Conservation (phyloP, 768 basidiomycete genomes). For the Boletus patriciae region DNA sequence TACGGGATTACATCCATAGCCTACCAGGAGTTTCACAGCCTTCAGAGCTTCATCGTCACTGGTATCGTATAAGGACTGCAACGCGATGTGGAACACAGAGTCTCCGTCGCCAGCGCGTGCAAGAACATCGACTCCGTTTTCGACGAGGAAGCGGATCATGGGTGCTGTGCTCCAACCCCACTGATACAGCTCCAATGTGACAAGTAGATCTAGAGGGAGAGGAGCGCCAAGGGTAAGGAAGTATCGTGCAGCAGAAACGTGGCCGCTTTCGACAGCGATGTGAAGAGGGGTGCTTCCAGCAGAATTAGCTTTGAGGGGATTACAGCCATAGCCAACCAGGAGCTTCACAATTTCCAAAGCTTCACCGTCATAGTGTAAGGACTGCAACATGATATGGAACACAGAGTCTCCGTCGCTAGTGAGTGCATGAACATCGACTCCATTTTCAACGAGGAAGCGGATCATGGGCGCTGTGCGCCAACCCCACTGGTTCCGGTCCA, state of each 20-base stretch:
- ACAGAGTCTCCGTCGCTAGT: background rate
- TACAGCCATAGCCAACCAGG: background rate
- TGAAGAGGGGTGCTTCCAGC: background rate
- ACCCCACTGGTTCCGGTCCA: accelerated
- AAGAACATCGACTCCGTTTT: background rate
- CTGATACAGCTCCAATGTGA: background rate
- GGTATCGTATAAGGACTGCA: too few species aligned
- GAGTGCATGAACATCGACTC: background rate
- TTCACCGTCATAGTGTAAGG: background rate
- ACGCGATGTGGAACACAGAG: too few species aligned
- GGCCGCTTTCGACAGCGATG: background rate
- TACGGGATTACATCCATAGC: background rate
- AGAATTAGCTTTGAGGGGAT: background rate
- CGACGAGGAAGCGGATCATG: background rate
- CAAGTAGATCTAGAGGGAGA: background rate
- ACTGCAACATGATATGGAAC: background rate
- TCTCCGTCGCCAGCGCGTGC: background rate
- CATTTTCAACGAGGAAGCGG: background rate
- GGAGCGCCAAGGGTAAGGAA: background rate
- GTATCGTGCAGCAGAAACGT: background rate
- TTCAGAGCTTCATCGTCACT: too few species aligned
- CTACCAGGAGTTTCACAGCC: background rate
- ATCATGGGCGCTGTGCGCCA: background rate
- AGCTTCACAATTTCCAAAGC: background rate
- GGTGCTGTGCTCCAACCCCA: background rate